phyloP scores from a whole-genome alignment of 495 filamentous ascomycete species.

The Penicillium paxilli region DNA sequence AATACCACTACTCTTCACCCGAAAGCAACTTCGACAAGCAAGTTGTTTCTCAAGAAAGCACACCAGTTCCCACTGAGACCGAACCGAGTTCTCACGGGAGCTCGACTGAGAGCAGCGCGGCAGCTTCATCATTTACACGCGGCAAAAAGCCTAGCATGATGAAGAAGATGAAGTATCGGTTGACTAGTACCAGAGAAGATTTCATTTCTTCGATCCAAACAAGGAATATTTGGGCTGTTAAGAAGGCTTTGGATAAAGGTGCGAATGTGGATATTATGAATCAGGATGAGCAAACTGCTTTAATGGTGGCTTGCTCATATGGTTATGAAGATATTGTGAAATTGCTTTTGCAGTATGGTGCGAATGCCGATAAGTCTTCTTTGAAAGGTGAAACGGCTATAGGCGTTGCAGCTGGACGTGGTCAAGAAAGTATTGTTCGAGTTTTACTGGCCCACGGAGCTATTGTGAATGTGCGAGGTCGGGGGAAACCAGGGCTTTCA shows the following conservation, averaged over 20 bases:
- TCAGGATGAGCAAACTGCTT: slow-evolving; percentile 29
- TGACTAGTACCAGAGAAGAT: slow-evolving; percentile 8
- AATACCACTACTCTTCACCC: background rate
- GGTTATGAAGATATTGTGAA: slow-evolving; percentile 21
- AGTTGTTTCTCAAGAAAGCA: background rate
- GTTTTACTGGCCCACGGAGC: slow-evolving; percentile 30
- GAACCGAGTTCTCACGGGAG: background rate
- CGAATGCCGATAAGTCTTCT: slow-evolving; percentile 14
- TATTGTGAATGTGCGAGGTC: slow-evolving; percentile 3
- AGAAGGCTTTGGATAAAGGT: slow-evolving; percentile 28
- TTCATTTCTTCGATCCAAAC: slow-evolving; percentile 12
- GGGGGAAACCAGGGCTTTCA: slow-evolving; percentile 11
- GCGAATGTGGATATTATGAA: slow-evolving; percentile 39
- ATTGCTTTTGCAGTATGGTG: slow-evolving; percentile 28
- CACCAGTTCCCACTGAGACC: background rate
- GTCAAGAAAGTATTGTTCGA: slow-evolving; percentile 33
- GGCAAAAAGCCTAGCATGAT: slow-evolving; percentile 13
- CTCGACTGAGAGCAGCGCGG: slow-evolving; percentile 1
- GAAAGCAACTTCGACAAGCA: slow-evolving; percentile 1
- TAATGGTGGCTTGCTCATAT: slow-evolving; percentile 33
- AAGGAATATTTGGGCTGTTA: slow-evolving; percentile 1
- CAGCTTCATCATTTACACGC: background rate
- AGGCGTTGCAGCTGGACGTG: slow-evolving; percentile 30
- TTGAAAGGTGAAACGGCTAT: slow-evolving; percentile 30
- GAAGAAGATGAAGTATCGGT: slow-evolving; percentile 13